Conservation (phyloP, 2,329 filamentous ascomycete species). For the Geosmithia putterillii region DNA sequence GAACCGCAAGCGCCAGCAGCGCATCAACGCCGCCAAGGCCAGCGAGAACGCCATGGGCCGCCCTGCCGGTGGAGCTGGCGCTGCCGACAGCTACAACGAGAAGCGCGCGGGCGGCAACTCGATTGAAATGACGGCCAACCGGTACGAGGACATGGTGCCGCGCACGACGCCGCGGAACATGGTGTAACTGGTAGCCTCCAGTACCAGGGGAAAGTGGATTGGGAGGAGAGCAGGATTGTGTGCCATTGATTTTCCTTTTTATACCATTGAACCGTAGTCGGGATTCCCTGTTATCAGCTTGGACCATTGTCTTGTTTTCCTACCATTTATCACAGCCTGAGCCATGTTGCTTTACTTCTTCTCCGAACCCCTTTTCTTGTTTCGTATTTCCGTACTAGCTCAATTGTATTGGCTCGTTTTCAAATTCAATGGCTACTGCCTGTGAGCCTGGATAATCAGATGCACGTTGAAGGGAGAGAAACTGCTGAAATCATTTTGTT, state of each 20-base stretch:
- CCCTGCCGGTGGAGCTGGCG: constrained; percentile 34
- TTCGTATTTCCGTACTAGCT: not conserved
- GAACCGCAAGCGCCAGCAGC: constrained; percentile 10
- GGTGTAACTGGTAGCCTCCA: constrained; percentile 9
- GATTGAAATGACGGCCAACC: constrained; percentile 36
- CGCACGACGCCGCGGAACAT: constrained; percentile 33
- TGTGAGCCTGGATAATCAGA: too few species aligned
- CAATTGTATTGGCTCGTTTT: not conserved
- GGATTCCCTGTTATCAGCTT: not conserved
- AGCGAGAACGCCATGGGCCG: constrained; percentile 31
- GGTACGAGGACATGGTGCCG: constrained; percentile 47
- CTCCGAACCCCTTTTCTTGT: not conserved
- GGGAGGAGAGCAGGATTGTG: not conserved
- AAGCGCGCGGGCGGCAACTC: constrained; percentile 26
- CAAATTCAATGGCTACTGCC: too few species aligned
- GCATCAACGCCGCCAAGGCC: constrained; percentile 6
- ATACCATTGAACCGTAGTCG: too few species aligned
- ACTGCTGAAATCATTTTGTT: not conserved
- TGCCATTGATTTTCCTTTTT: not conserved
- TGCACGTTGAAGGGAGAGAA: not conserved
- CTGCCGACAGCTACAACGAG: constrained; percentile 19
- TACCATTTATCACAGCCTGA: not conserved
- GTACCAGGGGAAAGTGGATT: not conserved
- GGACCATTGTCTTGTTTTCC: not conserved
- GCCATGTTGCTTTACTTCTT: not conserved